Percentiles rank a stretch among this genome's conserved stretches.
phyloP scores from a whole-genome alignment of 495 filamentous ascomycete genomes.

The Filosporella fistucella region DNA sequence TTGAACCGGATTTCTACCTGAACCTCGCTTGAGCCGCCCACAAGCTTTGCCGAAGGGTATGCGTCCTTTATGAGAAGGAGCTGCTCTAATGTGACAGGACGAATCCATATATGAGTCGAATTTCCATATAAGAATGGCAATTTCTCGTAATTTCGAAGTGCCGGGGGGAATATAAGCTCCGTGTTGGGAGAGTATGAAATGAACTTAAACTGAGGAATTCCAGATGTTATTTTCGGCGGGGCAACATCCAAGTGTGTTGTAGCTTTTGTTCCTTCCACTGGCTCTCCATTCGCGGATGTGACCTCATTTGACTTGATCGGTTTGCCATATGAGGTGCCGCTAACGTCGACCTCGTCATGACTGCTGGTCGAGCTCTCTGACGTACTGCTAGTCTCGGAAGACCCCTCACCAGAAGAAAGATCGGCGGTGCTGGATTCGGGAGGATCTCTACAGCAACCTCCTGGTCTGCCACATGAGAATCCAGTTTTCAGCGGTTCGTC shows the following conservation, averaged over 20 bases:
- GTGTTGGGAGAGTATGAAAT: conserved; percentile 29
- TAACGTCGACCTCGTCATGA: conserved; percentile 13
- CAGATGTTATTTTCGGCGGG: conserved; percentile 6
- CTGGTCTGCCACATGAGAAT: conserved; percentile 31
- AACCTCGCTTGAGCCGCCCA: conserved; percentile 33
- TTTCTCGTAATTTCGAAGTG: conserved; percentile 27
- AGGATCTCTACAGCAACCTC: conserved; percentile 34
- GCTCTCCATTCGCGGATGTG: background rate
- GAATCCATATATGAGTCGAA: conserved; percentile 33
- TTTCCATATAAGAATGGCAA: conserved; percentile 32
- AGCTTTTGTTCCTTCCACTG: conserved; percentile 13
- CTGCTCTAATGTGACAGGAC: conserved; percentile 32
- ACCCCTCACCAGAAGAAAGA: conserved; percentile 1
- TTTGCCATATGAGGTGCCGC: conserved; percentile 23
- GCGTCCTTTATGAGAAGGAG: conserved; percentile 32
- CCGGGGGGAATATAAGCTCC: conserved; percentile 33
- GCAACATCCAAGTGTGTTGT: conserved; percentile 11
- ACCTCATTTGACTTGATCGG: conserved; percentile 26
- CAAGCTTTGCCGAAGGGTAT: conserved; percentile 34
- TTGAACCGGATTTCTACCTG: conserved; percentile 36
- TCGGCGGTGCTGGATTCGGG: conserved; percentile 12
- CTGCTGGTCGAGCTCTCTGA: background rate
- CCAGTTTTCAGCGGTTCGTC: conserved; percentile 1
- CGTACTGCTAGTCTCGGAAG: conserved; percentile 8
- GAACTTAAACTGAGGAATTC: conserved; percentile 29